phyloP scores from a whole-genome alignment of 1,284 basidiomycete species.

The Thecaphora thlaspeos region DNA sequence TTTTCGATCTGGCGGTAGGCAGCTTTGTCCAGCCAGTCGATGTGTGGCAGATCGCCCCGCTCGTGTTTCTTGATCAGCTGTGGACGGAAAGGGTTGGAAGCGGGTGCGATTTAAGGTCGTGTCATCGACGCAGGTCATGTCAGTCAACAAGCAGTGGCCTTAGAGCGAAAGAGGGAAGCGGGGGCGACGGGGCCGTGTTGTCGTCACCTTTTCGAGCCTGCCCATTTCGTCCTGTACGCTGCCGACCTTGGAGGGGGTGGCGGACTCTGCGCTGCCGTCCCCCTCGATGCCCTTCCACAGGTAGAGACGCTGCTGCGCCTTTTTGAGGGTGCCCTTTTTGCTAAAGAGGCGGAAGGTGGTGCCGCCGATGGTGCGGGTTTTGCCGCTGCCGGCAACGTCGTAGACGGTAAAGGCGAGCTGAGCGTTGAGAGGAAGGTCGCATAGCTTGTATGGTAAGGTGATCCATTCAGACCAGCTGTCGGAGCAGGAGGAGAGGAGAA shows the following conservation, averaged over 20 bases:
- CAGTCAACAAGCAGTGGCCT: constrained; percentile 7
- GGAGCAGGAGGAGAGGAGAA: not conserved
- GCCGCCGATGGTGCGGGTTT: constrained; percentile 74
- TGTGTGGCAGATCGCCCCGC: constrained; percentile 84
- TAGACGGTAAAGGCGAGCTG: constrained; percentile 92
- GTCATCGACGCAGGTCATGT: too few species aligned
- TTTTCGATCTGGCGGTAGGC: constrained; percentile 91
- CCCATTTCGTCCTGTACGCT: constrained; percentile 80
- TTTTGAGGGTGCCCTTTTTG: constrained; percentile 83
- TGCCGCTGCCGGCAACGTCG: constrained; percentile 71
- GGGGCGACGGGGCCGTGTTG: too few species aligned
- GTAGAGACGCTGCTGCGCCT: constrained; percentile 72
- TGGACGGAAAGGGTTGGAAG: too few species aligned
- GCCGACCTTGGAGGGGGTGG: constrained; percentile 66
- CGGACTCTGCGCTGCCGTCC: constrained; percentile 76
- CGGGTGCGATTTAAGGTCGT: too few species aligned
- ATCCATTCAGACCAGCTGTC: constrained; percentile 88
- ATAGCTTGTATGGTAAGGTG: constrained; percentile 82
- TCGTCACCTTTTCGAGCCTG: constrained; percentile 76
- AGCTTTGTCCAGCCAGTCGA: constrained; percentile 92
- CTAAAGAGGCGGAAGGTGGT: constrained; percentile 86
- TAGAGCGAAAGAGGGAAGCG: too few species aligned
- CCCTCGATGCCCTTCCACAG: constrained; percentile 81
- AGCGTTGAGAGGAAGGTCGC: constrained; percentile 80
- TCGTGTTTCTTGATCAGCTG: constrained; percentile 95